A percentile compares a stretch with the other conserved stretches of the same genome.
These are phyloP conservation scores for Aethionema arabicum DNA, from an alignment of 345 rosid genomes.

Conservation along the genomic window DNA sequence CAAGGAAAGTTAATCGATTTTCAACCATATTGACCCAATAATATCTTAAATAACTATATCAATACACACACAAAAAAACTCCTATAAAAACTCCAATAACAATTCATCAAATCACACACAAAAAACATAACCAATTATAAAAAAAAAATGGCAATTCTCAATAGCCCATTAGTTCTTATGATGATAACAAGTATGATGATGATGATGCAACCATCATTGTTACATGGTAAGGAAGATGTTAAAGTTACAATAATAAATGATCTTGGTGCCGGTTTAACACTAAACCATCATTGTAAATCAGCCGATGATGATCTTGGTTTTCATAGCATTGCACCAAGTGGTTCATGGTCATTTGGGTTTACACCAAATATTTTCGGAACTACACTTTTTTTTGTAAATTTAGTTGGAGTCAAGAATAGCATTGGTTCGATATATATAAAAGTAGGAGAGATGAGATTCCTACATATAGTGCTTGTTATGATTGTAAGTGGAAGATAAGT, in stretches of 20 bases:
- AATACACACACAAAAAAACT: too few relatives aligned
- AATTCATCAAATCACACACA: too few relatives aligned
- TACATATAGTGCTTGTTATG: neutral
- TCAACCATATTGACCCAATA: too few relatives aligned
- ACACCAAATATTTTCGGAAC: slow-evolving; percentile 21
- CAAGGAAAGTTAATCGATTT: too few relatives aligned
- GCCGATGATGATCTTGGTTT: slow-evolving; percentile 2
- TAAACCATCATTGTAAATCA: slow-evolving; percentile 7
- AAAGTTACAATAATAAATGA: slow-evolving; percentile 13
- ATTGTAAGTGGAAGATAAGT: slow-evolving; percentile 9
- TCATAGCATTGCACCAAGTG: neutral
- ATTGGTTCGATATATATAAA: slow-evolving; percentile 16
- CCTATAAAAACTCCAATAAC: too few relatives aligned
- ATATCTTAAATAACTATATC: too few relatives aligned
- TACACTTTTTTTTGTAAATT: slow-evolving; percentile 16
- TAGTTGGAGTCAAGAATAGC: slow-evolving; percentile 6
- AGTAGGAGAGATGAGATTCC: slow-evolving; percentile 7
- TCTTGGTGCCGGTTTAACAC: slow-evolving; percentile 19
- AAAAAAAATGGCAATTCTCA: too few relatives aligned
- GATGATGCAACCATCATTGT: too few relatives aligned
- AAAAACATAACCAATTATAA: too few relatives aligned
- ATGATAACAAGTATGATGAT: too few relatives aligned
- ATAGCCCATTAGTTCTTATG: too few relatives aligned
- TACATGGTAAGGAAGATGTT: too few relatives aligned
- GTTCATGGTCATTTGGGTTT: slow-evolving; percentile 17